These are phyloP conservation scores for Jatropha podagrica DNA, from an alignment of 441 rosid species.

Conservation along the genomic window DNA sequence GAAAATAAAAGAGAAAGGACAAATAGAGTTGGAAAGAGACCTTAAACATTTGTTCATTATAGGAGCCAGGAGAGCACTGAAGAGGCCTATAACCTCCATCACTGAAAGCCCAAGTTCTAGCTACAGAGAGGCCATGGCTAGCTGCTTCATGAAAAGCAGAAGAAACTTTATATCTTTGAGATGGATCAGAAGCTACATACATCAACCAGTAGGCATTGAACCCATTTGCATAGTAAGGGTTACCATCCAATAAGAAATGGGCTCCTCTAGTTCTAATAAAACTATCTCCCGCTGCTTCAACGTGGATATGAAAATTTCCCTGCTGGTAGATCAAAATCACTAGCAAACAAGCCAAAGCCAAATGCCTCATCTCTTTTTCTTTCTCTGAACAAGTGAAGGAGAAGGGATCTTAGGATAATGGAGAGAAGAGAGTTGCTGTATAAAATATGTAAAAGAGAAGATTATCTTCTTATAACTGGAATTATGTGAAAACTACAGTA, in stretches of 20 bases:
- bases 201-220: slow-evolving; percentile 98
- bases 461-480: slow-evolving; percentile 18
- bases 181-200: slow-evolving; percentile 80
- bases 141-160: slow-evolving; percentile 68
- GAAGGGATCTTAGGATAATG: background rate
- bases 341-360: slow-evolving; percentile 26
- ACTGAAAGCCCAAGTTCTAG: slow-evolving; percentile 96
- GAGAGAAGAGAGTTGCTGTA: background rate
- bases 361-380: slow-evolving; percentile 39
- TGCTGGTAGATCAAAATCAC: slow-evolving; percentile 33
- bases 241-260: slow-evolving; percentile 69
- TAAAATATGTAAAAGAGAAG: background rate
- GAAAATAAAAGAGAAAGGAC: background rate
- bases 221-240: slow-evolving; percentile 82
- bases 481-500: background rate
- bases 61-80: slow-evolving; percentile 83
- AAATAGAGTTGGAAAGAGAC: slow-evolving; percentile 28
- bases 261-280: slow-evolving; percentile 72
- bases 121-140: slow-evolving; percentile 69
- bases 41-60: slow-evolving; percentile 83
- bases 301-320: slow-evolving; percentile 25
- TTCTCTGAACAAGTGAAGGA: background rate
- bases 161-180: slow-evolving; percentile 68
- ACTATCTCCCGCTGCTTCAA: slow-evolving; percentile 49
- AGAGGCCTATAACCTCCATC: slow-evolving; percentile 90